Evolutionary conservation across 1,284 basidiomycete genomes (phyloP), one percentile per base, ranked within the genome.

Genomic region (Xerocomus amazonicus): DNA sequence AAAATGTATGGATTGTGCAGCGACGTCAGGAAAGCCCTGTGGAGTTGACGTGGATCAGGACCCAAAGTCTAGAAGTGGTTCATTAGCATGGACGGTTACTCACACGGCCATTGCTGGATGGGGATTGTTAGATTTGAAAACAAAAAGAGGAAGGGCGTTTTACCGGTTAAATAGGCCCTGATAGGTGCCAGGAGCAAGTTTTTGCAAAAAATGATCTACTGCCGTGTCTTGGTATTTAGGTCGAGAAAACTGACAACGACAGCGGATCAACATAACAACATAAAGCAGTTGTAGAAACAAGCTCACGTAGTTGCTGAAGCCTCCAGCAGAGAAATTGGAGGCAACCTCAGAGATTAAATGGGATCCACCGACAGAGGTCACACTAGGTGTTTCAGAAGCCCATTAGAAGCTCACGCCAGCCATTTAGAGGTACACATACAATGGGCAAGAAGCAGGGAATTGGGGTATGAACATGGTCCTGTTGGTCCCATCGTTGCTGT

Each of bases 301-400:
- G 45, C 59, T 1, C 4, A 69, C 65, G 9, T 69, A 68, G n/a
- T 68, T 52, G 35, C 74, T 77, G 64, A 84, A 84, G 3, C 86
- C 87, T 49, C 84, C 86, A 8, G 86, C 85, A 37, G 80, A 82
- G 62, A 80, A 80, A 57, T 57, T 64, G 1, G 75, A 73, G 0
- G 79, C 81, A 6, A 70, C 71, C 65, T 87, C 83, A 0, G 80
- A 80, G 34, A 84, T 70, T 39, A 73, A 58, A 17, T 23, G 4
- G 19, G 19, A 23, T 23, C 19, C 19, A 4, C 19, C 19, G 19
- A 23, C 19, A 23, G 19, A 3, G 19, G 19, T 23, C 19, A 23
- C 19, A 4, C 19, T 23, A 23, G 19, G 19, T 4, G 19, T 23
- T 23, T 23, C 19, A 23, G 19, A 23, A 3, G 19, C 19, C 19